Conservation (phyloP, 2,329 filamentous ascomycete genomes). For the Alternaria angustiovoidea region DNA sequence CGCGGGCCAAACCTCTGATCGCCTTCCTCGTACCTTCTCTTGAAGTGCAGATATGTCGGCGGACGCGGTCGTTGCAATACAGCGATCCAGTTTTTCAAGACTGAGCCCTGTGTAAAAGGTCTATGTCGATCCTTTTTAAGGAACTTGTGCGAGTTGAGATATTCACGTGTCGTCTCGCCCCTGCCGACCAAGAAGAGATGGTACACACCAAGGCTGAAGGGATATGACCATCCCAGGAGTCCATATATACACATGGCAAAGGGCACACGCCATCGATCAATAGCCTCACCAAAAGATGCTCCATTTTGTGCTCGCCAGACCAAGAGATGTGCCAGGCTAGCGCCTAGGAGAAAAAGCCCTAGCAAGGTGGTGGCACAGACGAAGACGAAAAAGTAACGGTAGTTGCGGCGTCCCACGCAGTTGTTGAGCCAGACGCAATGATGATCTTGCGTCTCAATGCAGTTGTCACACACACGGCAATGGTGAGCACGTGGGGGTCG, state of each 20-base stretch:
- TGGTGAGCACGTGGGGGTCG: slow-evolving; percentile 94
- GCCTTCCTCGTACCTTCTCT: slow-evolving; percentile 75
- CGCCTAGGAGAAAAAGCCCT: slow-evolving; percentile 76
- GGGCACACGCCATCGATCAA: slow-evolving; percentile 76
- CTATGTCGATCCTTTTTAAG: slow-evolving; percentile 88
- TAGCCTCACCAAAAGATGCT: slow-evolving; percentile 73
- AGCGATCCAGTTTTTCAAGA: slow-evolving; percentile 79
- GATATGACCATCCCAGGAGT: slow-evolving; percentile 78
- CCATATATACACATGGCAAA: slow-evolving; percentile 91
- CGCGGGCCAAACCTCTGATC: slow-evolving; percentile 81
- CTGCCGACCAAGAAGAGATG: slow-evolving; percentile 90
- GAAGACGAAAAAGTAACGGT: slow-evolving; percentile 96
- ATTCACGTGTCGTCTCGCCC: slow-evolving; percentile 95
- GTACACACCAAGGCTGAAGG: slow-evolving; percentile 82
- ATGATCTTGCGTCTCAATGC: slow-evolving; percentile 95
- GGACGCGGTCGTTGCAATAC: slow-evolving; percentile 85
- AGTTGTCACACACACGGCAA: slow-evolving; percentile 96
- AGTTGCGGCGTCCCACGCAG: slow-evolving; percentile 95
- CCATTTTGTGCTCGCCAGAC: slow-evolving; percentile 71
- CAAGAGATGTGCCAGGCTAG: slow-evolving; percentile 81
- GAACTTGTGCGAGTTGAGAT: slow-evolving; percentile 96
- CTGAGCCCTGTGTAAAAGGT: slow-evolving; percentile 82
- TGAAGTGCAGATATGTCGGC: slow-evolving; percentile 90
- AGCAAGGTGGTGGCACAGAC: slow-evolving; percentile 81
- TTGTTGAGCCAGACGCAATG: slow-evolving; percentile 99